Conservation (phyloP, 2,329 filamentous ascomycete species). For the Paraphaeosphaeria sporulosa region DNA sequence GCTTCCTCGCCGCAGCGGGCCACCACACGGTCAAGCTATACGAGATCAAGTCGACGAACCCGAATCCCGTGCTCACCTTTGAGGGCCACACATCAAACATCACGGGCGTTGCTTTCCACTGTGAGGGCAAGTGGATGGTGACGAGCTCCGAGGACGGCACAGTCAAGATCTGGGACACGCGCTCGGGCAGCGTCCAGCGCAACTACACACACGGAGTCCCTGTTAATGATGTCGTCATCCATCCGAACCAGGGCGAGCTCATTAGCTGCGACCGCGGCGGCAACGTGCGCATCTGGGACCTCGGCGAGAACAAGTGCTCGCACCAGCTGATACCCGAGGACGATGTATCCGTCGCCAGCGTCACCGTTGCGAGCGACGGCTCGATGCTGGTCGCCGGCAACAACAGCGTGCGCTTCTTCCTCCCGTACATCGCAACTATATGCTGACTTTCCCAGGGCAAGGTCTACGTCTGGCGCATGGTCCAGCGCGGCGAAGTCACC, state of each 20-base stretch:
- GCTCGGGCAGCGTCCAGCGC: constrained; percentile 83
- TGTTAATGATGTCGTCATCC: constrained; percentile 98
- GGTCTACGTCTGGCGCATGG: constrained; percentile 95
- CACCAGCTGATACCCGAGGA: constrained; percentile 97
- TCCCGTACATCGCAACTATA: not conserved
- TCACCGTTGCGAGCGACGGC: constrained; percentile 94
- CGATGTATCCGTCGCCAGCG: constrained; percentile 90
- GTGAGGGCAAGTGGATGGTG: constrained; percentile 99
- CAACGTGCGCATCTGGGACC: constrained; percentile 93
- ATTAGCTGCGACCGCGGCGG: constrained; percentile 95
- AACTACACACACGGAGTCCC: constrained; percentile 90
- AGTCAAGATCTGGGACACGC: constrained; percentile 96
- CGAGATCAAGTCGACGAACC: constrained; percentile 98
- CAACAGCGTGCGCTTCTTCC: constrained; percentile 68
- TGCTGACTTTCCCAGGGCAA: constrained; percentile 70
- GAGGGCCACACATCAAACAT: constrained; percentile 96
- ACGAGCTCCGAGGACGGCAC: constrained; percentile 96
- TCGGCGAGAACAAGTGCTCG: constrained; percentile 95
- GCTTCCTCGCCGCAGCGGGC: constrained; percentile 83
- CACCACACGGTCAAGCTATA: constrained; percentile 94
- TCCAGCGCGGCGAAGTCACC: constrained; percentile 82
- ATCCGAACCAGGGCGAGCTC: constrained; percentile 97
- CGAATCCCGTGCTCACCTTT: constrained; percentile 89
- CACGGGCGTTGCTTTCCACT: constrained; percentile 96
- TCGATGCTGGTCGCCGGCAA: constrained; percentile 93